phyloP scores from a whole-genome alignment of 176 grass and related monocot genomes.

The Olyra latifolia region DNA sequence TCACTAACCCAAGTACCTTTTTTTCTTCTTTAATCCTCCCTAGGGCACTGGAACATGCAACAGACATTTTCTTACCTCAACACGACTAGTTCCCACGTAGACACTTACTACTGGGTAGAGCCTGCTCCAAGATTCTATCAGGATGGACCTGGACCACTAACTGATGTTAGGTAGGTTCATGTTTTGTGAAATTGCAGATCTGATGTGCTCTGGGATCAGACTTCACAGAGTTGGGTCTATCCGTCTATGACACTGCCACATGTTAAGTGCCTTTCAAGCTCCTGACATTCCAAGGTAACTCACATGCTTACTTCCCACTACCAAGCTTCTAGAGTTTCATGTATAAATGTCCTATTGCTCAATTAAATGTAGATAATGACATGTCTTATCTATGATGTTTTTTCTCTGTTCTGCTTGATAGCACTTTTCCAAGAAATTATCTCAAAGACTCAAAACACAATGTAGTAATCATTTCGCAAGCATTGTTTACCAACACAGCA shows the following conservation, averaged over 20 bases:
- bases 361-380: too few relatives aligned
- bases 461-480: not conserved
- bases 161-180: not conserved
- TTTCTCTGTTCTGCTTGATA: not conserved
- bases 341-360: not conserved
- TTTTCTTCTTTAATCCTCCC: not conserved
- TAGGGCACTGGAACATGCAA: not conserved
- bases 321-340: conserved; percentile 17
- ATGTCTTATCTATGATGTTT: not conserved
- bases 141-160: conserved; percentile 9
- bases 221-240: conserved; percentile 4
- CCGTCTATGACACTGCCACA: conserved; percentile 1
- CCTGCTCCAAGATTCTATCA: conserved; percentile 13
- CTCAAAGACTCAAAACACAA: not conserved
- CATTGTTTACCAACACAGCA: not conserved
- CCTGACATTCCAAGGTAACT: not conserved
- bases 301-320: not conserved
- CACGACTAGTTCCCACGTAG: conserved; percentile 21
- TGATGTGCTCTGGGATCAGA: conserved; percentile 33
- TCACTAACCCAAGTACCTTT: not conserved
- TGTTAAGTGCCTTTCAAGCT: conserved; percentile 4
- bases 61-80: not conserved
- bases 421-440: not conserved
- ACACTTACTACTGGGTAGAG: not conserved
- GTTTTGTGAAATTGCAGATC: not conserved